Base-by-base conservation (phyloP, 140 eudicot species). In the Cichorium intybus region DNA sequence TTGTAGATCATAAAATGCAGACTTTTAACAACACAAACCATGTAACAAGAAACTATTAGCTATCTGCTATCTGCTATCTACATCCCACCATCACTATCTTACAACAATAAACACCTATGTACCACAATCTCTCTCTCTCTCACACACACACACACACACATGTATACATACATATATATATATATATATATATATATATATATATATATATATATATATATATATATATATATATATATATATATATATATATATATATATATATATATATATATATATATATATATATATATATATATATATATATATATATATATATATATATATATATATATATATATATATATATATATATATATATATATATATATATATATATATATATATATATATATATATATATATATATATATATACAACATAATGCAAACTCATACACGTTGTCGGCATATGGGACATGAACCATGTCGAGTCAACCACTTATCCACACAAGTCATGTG, bases 371-470 rank as follows among this genome's bases (percentile, higher is more conserved):
- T 17, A 48, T 24, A 48, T n/a, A n/a, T n/a, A n/a, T n/a, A n/a
- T n/a, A n/a, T n/a, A n/a, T n/a, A n/a, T n/a, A n/a, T n/a, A 17
- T 24, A 9, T 0, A 20, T 5, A 46, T 18, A 46, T 22, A 70
- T 10, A 66, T 23, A 15, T 39, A 29, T 53, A 24, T 35, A 53
- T 16, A 53, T 28, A 54, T 55, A 43, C 24, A 66, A 58, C 37
- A 39, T 27, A 22, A 18, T 35, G 31, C 43, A 60, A 55, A 27
- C 73, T 68, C 56, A 67, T 11, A 83, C 85, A 24, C 54, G 76
- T n/a, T 55, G 75, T 47, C 95, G 68, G 60, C 95, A 85, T 10
- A 85, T 60, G 53, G 95, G 95, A 60, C 95, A 85, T 14, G 95
- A 85, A 5, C 82, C 69, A 22, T 77, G 86, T 60, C 78, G 54